A percentile compares a stretch with the other conserved stretches of the same genome.
phyloP scores from a whole-genome alignment of 306 rosid genomes.

The Trichosanthes cucumerina region DNA sequence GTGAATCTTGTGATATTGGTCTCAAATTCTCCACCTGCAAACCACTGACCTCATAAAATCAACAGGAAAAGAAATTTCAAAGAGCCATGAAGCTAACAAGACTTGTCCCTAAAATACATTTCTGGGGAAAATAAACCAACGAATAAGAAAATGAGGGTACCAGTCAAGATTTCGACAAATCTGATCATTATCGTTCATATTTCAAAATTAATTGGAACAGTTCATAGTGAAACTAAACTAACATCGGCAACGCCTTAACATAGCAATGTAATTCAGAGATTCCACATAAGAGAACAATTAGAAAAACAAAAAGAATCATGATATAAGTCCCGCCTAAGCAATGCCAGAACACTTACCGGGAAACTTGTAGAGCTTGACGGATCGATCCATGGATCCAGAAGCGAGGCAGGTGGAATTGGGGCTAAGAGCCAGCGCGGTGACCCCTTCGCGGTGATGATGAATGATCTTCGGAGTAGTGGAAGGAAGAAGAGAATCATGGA shows the following conservation, averaged over 20 bases:
- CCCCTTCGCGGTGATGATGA: slow-evolving; percentile 92
- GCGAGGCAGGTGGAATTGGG: slow-evolving; percentile 93
- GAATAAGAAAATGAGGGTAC: not conserved
- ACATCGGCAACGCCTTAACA: not conserved
- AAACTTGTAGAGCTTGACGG: slow-evolving; percentile 94
- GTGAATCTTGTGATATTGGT: slow-evolving; percentile 87
- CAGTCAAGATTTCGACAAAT: not conserved
- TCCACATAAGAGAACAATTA: not conserved
- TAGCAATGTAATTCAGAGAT: too few relatives aligned
- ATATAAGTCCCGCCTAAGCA: not conserved
- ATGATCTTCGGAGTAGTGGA: slow-evolving; percentile 55
- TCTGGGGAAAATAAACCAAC: not conserved
- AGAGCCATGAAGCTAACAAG: not conserved
- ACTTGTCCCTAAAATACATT: not conserved
- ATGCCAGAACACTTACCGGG: slow-evolving; percentile 35
- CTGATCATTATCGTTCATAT: not conserved
- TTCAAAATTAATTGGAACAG: not conserved
- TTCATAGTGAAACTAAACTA: not conserved
- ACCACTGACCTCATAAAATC: not conserved
- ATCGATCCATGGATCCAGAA: slow-evolving; percentile 84
- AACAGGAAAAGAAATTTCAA: not conserved
- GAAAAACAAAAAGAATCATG: not conserved
- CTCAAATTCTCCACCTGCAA: slow-evolving; percentile 85
- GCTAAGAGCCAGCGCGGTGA: slow-evolving; percentile 82
- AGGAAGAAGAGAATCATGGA: slow-evolving; percentile 63